phyloP scores from a whole-genome alignment of 805 yeast genomes.

The Wickerhamiella alocasiicola region DNA sequence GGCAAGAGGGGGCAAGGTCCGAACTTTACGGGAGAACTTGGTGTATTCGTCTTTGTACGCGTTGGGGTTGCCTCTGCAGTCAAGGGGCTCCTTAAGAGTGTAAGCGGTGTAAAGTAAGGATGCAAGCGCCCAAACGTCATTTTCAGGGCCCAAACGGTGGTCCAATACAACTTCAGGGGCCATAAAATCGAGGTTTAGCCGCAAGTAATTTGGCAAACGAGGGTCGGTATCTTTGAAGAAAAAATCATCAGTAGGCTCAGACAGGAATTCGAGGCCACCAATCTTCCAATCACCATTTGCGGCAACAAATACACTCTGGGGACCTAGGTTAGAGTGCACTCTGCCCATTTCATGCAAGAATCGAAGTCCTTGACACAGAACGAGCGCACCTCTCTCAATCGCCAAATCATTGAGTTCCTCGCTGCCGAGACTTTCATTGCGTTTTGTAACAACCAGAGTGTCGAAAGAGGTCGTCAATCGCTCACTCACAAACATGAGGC shows the following conservation, averaged over 20 bases:
- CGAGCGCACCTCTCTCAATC: conserved; percentile 69
- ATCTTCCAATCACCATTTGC: conserved; percentile 86
- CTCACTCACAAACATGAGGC: conserved; percentile 77
- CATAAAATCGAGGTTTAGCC: conserved; percentile 55
- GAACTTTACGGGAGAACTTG: conserved; percentile 24
- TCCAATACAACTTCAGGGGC: conserved; percentile 79
- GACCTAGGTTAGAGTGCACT: conserved; percentile 68
- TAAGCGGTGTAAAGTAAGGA: conserved; percentile 61
- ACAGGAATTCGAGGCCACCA: conserved; percentile 52
- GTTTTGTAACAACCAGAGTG: conserved; percentile 30
- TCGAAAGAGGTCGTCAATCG: conserved; percentile 47
- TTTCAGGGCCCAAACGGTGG: conserved; percentile 45
- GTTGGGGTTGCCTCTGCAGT: conserved; percentile 41
- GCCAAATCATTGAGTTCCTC: conserved; percentile 56
- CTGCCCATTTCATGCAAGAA: conserved; percentile 66
- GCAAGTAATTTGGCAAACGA: conserved; percentile 59
- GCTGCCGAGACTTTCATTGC: conserved; percentile 27
- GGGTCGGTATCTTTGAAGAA: conserved; percentile 64
- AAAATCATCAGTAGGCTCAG: conserved; percentile 40
- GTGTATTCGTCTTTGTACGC: conserved; percentile 37
- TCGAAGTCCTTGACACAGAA: conserved; percentile 62
- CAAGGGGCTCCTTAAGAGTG: conserved; percentile 35
- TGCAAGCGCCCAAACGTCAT: conserved; percentile 80
- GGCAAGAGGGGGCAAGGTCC: conserved; percentile 30
- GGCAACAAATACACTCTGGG: conserved; percentile 63